Base-by-base conservation (phyloP, 805 yeast species). In the Yarrowia hollandica region DNA sequence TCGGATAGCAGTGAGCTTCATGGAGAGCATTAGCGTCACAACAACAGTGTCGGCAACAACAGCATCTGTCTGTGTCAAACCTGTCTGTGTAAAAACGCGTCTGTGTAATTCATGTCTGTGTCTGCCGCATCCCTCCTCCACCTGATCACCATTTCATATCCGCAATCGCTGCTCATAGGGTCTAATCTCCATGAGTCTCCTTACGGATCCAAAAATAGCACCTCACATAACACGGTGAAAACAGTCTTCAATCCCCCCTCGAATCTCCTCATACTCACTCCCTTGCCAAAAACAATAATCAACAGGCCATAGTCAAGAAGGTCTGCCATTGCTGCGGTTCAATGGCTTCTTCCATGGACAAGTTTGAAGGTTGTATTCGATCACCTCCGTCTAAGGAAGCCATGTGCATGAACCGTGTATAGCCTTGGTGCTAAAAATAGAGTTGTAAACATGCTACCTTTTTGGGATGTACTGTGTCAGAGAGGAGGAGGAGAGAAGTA, bases 281-380 rank as follows among this genome's bases (percentile, higher is more conserved):
- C 67, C 12, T 63, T 64, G 48, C 61, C 63, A 42, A 91, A 88
- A 62, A 89, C 85, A 5, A 90, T 81, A 33, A 88, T 86, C 60
- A 91, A 74, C 6, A 81, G 79, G 9, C 87, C 87, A 19, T 62
- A 63, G 26, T 52, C 58, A 16, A 35, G 44, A 52, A 35, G 44
- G 26, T 35, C 58, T 25, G 31, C 26, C 44, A 35, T 52, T 19
- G 33, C 26, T 14, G 31, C n/a, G n/a, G 31, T 37, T 16, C 15
- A 28, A 21, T 21, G 55, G 16, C 55, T 15, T n/a, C 16, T 11
- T 21, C 16, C 55, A 48, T 48, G 39, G 39, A 48, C 38, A 6
- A 12, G 35, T 41, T 18, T 9, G 28, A 44, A 44, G 22, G 34
- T 25, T 44, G 52, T 28, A 6, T 25, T 12, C 14, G 21, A 16